Conservation (phyloP, 345 rosid genomes). For the Conringia planisiliqua region DNA sequence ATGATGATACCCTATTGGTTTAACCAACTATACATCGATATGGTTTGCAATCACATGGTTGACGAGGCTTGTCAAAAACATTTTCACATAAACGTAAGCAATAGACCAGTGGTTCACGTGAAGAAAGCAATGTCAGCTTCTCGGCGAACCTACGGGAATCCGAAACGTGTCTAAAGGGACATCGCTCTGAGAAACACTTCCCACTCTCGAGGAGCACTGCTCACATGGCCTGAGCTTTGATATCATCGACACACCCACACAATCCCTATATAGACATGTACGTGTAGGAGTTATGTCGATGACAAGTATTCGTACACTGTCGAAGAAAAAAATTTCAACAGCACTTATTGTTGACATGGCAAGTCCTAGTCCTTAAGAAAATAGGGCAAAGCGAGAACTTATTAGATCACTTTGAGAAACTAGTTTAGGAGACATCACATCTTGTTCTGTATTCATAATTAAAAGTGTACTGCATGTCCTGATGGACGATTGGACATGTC, state of each 20-base stretch:
- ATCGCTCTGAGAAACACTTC: slow-evolving; percentile 16
- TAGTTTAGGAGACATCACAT: slow-evolving; percentile 33
- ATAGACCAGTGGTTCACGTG: slow-evolving; percentile 25
- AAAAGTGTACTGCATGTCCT: background rate
- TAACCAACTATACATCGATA: background rate
- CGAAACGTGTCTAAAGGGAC: slow-evolving; percentile 21
- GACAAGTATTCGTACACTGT: background rate
- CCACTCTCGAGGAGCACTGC: slow-evolving; percentile 22
- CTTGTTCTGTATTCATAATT: background rate
- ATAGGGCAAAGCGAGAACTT: background rate
- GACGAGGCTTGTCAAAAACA: slow-evolving; percentile 13
- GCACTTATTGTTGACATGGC: slow-evolving; percentile 18
- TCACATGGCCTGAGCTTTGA: slow-evolving; percentile 16
- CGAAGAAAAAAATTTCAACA: background rate
- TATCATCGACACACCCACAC: slow-evolving; percentile 10
- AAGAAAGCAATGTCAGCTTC: slow-evolving; percentile 13
- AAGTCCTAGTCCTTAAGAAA: background rate
- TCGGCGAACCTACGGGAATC: slow-evolving; percentile 10
- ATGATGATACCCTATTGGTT: background rate
- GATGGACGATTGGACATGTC: slow-evolving; percentile 20
- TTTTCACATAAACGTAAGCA: slow-evolving; percentile 5
- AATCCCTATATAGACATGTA: background rate
- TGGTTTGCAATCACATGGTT: slow-evolving; percentile 9
- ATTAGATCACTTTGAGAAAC: slow-evolving; percentile 13
- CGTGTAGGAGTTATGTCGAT: background rate